Percentiles rank a stretch among this genome's conserved stretches.
phyloP scores from a whole-genome alignment of 2,329 filamentous ascomycete species.

The Sporothrix brasiliensis region DNA sequence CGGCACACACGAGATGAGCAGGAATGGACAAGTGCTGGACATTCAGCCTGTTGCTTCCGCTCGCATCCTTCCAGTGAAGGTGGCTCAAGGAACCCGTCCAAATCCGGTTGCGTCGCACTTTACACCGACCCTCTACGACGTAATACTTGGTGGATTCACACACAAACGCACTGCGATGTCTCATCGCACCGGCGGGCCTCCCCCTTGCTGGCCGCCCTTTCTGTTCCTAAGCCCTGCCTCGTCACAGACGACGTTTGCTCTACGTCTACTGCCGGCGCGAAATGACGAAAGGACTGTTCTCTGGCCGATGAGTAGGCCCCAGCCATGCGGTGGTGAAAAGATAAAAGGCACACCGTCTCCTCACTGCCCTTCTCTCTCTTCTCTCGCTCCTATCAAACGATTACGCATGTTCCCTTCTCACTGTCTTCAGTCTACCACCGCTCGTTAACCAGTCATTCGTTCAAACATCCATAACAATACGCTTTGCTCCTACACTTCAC shows the following conservation, averaged over 20 bases:
- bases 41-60: constrained; percentile 25
- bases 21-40: not conserved
- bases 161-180: not conserved
- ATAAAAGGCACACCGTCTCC: constrained; percentile 12
- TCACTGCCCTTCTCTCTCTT: not conserved
- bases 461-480: not conserved
- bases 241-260: not conserved
- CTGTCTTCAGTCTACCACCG: not conserved
- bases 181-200: not conserved
- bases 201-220: constrained; percentile 5
- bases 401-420: not conserved
- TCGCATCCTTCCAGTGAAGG: constrained; percentile 21
- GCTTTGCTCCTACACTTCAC: not conserved
- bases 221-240: not conserved
- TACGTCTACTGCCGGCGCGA: constrained; percentile 5
- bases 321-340: not conserved
- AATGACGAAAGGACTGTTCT: not conserved
- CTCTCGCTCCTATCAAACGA: not conserved
- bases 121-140: not conserved
- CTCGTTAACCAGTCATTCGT: constrained; percentile 28
- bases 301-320: not conserved
- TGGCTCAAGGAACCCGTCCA: constrained; percentile 1
- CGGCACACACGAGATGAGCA: constrained; percentile 18
- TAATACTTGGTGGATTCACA: not conserved
- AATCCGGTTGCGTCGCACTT: constrained; percentile 6